These are phyloP conservation scores for Candida smagusa DNA, from an alignment of 1,139 yeast species.

Conservation along the genomic window DNA sequence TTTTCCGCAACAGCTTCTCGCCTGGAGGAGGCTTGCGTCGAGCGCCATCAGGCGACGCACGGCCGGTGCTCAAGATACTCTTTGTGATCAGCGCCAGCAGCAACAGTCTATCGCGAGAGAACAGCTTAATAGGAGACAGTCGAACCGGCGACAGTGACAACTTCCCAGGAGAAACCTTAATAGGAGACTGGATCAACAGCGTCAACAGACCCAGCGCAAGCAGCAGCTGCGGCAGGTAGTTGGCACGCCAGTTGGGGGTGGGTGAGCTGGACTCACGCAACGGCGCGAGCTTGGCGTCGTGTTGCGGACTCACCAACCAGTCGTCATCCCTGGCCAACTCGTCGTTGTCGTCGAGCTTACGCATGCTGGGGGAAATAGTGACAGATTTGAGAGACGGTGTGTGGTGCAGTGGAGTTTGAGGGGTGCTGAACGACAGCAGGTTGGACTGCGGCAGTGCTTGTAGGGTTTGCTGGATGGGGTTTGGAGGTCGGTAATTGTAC, in stretches of 20 bases:
- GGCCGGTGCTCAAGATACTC: neutral
- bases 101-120: neutral
- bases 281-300: constrained; percentile 8
- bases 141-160: no score
- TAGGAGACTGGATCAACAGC: neutral
- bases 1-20: constrained; percentile 9
- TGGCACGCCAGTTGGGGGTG: constrained; percentile 1
- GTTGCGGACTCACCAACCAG: constrained; percentile 1
- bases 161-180: no score
- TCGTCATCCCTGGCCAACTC: neutral
- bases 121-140: no score
- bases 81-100: neutral
- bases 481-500: constrained; percentile 15
- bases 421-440: constrained; percentile 4
- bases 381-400: constrained; percentile 38
- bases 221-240: neutral
- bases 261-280: constrained; percentile 8
- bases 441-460: neutral
- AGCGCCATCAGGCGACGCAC: neutral
- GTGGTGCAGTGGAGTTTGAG: constrained; percentile 9
- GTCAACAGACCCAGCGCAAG: neutral
- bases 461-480: constrained; percentile 1
- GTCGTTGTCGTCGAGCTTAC: constrained; percentile 11
- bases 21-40: neutral
- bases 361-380: constrained; percentile 37